phyloP scores from a whole-genome alignment of 2,329 filamentous ascomycete species.

The Talaromyces islandicus region DNA sequence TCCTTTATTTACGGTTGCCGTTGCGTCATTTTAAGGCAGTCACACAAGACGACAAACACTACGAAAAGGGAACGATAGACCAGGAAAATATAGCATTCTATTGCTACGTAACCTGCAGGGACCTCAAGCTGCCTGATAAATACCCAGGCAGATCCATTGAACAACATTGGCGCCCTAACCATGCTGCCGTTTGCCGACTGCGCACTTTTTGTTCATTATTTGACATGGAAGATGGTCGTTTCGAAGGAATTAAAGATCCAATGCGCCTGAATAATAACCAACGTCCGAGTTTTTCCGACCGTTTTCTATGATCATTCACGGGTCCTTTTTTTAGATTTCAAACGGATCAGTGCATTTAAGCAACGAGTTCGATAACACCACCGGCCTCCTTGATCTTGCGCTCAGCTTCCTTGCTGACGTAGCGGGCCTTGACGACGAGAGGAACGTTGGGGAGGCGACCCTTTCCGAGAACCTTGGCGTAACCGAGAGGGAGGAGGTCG shows the following conservation, averaged over 20 bases:
- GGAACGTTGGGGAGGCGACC: constrained; percentile 90
- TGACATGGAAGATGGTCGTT: constrained; percentile 1
- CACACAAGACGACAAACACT: not conserved
- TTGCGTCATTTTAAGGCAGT: not conserved
- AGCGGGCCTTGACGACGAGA: constrained; percentile 88
- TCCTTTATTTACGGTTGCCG: not conserved
- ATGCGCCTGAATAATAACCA: not conserved
- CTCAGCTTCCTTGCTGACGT: constrained; percentile 94
- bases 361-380: constrained; percentile 91
- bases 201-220: constrained; percentile 8
- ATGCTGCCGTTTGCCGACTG: constrained; percentile 3
- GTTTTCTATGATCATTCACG: not conserved
- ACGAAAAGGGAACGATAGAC: not conserved
- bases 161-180: constrained; percentile 1
- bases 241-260: not conserved
- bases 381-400: constrained; percentile 98
- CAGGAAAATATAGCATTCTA: constrained; percentile 6
- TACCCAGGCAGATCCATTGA: not conserved
- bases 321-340: not conserved
- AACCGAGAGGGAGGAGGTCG: constrained; percentile 94
- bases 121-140: not conserved
- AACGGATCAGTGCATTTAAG: constrained; percentile 50
- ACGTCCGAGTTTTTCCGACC: not conserved
- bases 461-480: constrained; percentile 99
- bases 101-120: constrained; percentile 7